Evolutionary conservation across 1,139 yeast species (phyloP), one percentile per base, ranked within the genome.

Genomic region (Saccharomyces pastorianus): DNA sequence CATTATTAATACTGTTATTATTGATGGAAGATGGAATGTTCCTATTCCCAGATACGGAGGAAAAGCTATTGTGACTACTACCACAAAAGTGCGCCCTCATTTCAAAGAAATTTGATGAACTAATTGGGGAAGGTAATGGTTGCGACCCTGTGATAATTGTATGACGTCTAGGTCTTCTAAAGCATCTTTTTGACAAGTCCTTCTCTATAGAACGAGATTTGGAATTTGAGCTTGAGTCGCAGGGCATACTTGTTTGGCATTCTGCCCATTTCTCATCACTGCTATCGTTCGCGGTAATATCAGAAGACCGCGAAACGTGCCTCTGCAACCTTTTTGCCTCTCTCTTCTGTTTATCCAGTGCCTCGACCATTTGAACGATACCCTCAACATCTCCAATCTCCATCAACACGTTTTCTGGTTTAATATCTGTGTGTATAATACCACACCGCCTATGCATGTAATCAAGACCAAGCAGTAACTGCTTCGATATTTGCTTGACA

Each of bases 101-200:
- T 46, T 70, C 74, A 51, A 68, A 66, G 38, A 70, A 64, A 53
- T 69, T 69, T 3, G 72, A 75, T 0, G 82, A 76, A 58, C 81
- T 75, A 56, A 87, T 74, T 2, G 95, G 93, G 0, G 91, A 84
- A 1, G 95, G 95, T 52, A 88, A 73, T 13, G 96, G 96, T 66
- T 86, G 93, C 0, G 93, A 85, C 1, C 93, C 96, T 0, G 95
- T 88, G 51, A 91, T 85, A 46, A 89, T 72, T 0, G 96, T 84
- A 58, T 83, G 83, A 50, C 95, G 74, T 64, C 96, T 78, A 27
- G 88, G 75, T 55, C 85, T 74, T 57, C 88, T 73, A 28, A 38
- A 38, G 57, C 32, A 63, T 62, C 54, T 62, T 58, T 31, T 31
- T 13, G 26, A 38, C 44, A 49, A 34, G 48, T 46, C 31, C 17